Conservation (phyloP, 2,329 filamentous ascomycete species). For the Exophiala sideris region DNA sequence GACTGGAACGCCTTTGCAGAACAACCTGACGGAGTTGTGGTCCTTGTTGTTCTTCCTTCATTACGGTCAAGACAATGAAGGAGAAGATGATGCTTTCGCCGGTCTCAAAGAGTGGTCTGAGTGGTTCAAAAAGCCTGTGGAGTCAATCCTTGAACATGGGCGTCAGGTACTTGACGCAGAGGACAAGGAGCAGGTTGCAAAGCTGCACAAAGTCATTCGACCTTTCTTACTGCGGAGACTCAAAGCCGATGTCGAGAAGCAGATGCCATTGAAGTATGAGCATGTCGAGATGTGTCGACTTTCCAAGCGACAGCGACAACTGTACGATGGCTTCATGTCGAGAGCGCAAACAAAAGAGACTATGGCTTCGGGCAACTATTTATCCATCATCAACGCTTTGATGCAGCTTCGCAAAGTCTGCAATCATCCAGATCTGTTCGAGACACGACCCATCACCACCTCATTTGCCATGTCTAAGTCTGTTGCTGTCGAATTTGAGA, state of each 20-base stretch:
- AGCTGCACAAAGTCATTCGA: conserved; percentile 88
- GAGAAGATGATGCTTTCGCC: conserved; percentile 83
- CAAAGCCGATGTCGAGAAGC: conserved; percentile 97
- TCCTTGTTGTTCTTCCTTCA: conserved; percentile 94
- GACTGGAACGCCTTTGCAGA: conserved; percentile 93
- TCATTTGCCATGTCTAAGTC: conserved; percentile 89
- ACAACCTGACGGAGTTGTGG: conserved; percentile 96
- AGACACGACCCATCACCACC: conserved; percentile 92
- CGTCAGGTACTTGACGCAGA: conserved; percentile 93
- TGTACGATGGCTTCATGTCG: conserved; percentile 95
- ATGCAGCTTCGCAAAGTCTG: conserved; percentile 98
- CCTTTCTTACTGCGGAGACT: conserved; percentile 87
- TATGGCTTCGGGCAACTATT: conserved; percentile 86
- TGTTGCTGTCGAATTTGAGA: conserved; percentile 68
- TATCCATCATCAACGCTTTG: conserved; percentile 96
- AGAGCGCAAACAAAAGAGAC: conserved; percentile 85
- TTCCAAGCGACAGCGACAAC: conserved; percentile 88
- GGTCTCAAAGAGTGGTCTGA: conserved; percentile 94
- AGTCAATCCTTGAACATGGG: conserved; percentile 92
- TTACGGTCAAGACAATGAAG: conserved; percentile 71
- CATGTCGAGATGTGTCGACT: conserved; percentile 94
- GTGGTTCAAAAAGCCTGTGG: conserved; percentile 92
- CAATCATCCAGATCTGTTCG: conserved; percentile 95
- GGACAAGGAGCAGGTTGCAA: conserved; percentile 83
- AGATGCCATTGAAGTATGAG: conserved; percentile 97